Evolutionary conservation across 2,329 filamentous ascomycete species (phyloP), one percentile per base, ranked within the genome.

Genomic region (Huntiella bhutanensis): DNA sequence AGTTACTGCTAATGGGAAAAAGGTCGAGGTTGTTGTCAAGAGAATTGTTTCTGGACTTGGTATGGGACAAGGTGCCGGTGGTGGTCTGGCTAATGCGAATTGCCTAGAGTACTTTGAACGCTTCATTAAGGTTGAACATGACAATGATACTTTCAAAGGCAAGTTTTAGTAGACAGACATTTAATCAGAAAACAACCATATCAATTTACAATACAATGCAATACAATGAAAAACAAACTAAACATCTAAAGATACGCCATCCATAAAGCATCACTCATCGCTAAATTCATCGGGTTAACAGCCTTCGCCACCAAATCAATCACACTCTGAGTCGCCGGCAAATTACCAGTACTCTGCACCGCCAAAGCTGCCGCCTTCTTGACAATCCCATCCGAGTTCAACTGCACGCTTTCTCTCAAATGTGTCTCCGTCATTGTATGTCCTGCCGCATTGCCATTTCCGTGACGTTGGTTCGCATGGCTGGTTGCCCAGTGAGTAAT

Each of bases 401-500:
- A 68, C 62, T 86, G 79, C 33, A 94, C 87, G 52, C 79, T 74
- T 49, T 91, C 83, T 16, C 83, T 69, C 42, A 92, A 67, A 58
- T 83, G 77, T 32, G 70, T 74, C 49, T 84, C 78, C 39, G 54
- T 54, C 52, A 52, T 68, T 54, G 63, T 28, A 4, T 28, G 22
- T 7, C 22, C 42, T 10, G 17, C 43, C 3, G 28, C 35, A 3
- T 36, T 41, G 4, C 13, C 36, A 12, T 16, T 33, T 4, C 28
- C 38, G 17, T 35, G 41, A 40, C 47, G 43, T 47, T 57, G 60
- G 10, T 85, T 75, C 58, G 93, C 83, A 52, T 67, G 74, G 53
- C 77, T 81, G 2, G 82, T 92, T 55, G 87, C 87, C 91, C 91
- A 98, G 64, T 87, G 92, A 53, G 88, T 87, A 73, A 98, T 92